Percentiles rank a stretch among this genome's conserved stretches.
Evolutionary conservation across 1,284 basidiomycete species (phyloP).

Genomic region (Tylopilus sp.): DNA sequence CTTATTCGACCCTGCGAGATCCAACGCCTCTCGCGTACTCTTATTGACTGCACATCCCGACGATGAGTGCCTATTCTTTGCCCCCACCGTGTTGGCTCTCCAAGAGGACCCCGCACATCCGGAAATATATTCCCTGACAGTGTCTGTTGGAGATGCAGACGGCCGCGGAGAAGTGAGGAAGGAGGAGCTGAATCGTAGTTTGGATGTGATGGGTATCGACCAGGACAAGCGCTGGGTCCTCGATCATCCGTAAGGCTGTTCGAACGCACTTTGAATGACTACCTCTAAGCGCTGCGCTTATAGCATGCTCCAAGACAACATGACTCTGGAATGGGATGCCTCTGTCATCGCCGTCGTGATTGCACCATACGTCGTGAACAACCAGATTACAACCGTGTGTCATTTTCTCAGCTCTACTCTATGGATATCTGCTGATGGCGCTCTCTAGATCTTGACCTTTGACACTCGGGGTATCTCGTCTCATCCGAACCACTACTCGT

Average conservation of each 20-base stretch:
- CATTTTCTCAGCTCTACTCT: not conserved
- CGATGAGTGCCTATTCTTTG: conserved; percentile 92
- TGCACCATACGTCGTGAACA: conserved; percentile 51
- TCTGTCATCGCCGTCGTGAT: conserved; percentile 60
- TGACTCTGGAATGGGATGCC: conserved; percentile 65
- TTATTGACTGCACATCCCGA: conserved; percentile 87
- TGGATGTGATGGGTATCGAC: conserved; percentile 69
- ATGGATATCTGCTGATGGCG: conserved; percentile 1
- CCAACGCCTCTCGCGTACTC: conserved; percentile 41
- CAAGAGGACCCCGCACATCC: conserved; percentile 14
- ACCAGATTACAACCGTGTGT: conserved; percentile 64
- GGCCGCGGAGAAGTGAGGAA: conserved; percentile 68
- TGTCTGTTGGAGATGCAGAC: conserved; percentile 74
- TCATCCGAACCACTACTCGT: conserved; percentile 87
- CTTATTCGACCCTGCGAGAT: conserved; percentile 11
- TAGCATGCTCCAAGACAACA: conserved; percentile 78
- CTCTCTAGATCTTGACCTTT: conserved; percentile 82
- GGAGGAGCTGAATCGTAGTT: conserved; percentile 65
- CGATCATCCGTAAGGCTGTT: conserved; percentile 59
- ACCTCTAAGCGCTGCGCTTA: conserved; percentile 11
- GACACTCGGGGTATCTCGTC: conserved; percentile 78
- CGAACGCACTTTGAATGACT: not conserved
- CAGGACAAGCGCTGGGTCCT: conserved; percentile 55
- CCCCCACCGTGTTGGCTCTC: conserved; percentile 68
- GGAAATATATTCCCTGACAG: conserved; percentile 53